Conservation (phyloP, 2,329 filamentous ascomycete genomes). For the Aspergillus quadricinctus region DNA sequence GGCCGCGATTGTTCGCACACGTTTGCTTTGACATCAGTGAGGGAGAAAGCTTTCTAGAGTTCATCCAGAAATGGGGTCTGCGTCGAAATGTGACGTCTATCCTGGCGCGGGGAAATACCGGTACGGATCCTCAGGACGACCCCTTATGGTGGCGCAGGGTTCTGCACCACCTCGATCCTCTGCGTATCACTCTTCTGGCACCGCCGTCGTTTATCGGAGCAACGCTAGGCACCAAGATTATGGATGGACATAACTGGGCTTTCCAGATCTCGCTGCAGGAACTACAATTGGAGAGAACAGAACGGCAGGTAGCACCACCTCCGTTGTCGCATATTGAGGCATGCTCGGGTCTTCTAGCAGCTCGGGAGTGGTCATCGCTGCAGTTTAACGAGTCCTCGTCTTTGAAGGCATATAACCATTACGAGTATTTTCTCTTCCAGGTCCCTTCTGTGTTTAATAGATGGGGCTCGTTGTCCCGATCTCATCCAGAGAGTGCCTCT, state of each 20-base stretch:
- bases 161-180: conserved; percentile 51
- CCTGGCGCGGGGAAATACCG: conserved; percentile 41
- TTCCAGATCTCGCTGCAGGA: conserved; percentile 63
- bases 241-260: conserved; percentile 57
- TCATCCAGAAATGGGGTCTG: conserved; percentile 32
- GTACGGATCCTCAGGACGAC: conserved; percentile 35
- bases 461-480: conserved; percentile 33
- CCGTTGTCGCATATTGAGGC: conserved; percentile 26
- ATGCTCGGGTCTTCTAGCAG: conserved; percentile 47
- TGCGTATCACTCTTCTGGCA: conserved; percentile 55
- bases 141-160: conserved; percentile 53
- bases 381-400: conserved; percentile 73
- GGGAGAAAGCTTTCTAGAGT: conserved; percentile 34
- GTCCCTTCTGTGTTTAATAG: conserved; percentile 58
- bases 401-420: conserved; percentile 64
- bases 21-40: conserved; percentile 38
- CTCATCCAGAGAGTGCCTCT: conserved; percentile 18
- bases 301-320: conserved; percentile 9
- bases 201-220: conserved; percentile 60
- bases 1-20: conserved; percentile 58
- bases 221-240: conserved; percentile 55
- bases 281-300: conserved; percentile 43
- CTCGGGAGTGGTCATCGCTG: conserved; percentile 62
- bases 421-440: conserved; percentile 65
- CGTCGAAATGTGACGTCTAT: conserved; percentile 44